Base-by-base conservation (phyloP, 305 asterid species). In the Petunia hybrid region DNA sequence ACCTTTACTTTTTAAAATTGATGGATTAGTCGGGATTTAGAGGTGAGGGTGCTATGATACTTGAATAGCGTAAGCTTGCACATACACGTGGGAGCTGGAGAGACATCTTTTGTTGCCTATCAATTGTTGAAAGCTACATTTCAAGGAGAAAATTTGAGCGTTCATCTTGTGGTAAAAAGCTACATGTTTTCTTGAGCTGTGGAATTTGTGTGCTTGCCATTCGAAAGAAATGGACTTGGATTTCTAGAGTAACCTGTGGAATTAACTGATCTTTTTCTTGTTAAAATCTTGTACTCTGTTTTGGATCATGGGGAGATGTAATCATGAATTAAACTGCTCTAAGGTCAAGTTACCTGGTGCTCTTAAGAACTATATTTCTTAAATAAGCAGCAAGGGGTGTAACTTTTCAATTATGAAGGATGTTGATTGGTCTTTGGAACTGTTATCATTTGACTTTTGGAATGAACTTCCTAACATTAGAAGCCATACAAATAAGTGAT, bases 401-500 rank as follows among this genome's bases (percentile, higher is more conserved):
- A 22, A 51, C 63, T 73, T 51, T 51, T 51, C 63, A 13, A 36
- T 46, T 46, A 51, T 6, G 36, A 48, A 73, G 36, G 36, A 51
- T 51, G 38, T 51, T 71, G 41, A 48, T 51, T 70, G 38, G 59
- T 56, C 61, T 56, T 56, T 14, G 1, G 22, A 56, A 22, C 4
- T 22, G 59, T 5, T 22, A 45, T 22, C 59, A 16, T 59, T 70
- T 45, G 41, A 31, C 60, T 10, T 48, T 45, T 22, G n/a, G 9
- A 69, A 16, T 69, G 22, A 45, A 70, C 42, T 70, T 70, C 77
- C 12, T 70, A 22, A 45, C 42, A 22, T 16, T 69, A 8, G 16
- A 69, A 69, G 9, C 31, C 59, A 73, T 48, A 51, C 78, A 48
- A 22, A 59, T 73, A 10, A 71, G 77, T 31, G 61, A 71, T 71